Evolutionary conservation across 2,329 filamentous ascomycete genomes (phyloP).

Genomic region (Cercospora sesami): DNA sequence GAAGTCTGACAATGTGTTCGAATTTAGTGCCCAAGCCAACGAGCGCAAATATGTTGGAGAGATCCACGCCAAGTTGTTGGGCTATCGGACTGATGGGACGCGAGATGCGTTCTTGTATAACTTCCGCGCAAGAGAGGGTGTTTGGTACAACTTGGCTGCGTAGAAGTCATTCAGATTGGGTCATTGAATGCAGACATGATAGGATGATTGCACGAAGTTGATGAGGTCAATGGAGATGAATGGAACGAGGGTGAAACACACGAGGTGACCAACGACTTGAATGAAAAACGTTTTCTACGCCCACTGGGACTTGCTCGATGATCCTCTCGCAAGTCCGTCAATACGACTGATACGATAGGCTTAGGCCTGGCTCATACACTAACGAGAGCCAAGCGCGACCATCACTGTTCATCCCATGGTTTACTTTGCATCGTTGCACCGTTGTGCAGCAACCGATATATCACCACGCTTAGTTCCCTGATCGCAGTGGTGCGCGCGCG

Average conservation of each 20-base stretch:
- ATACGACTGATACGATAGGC: not conserved
- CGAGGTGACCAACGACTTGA: too few relatives aligned
- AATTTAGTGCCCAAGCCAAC: slow-evolving; percentile 59
- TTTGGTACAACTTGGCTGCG: slow-evolving; percentile 75
- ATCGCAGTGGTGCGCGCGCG: too few relatives aligned
- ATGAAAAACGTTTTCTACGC: not conserved
- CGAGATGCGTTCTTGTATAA: slow-evolving; percentile 88
- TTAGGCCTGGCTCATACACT: too few relatives aligned
- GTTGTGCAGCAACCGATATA: not conserved
- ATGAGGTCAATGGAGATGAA: not conserved
- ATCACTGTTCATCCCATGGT: not conserved
- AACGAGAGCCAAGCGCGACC: not conserved
- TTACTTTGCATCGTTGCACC: not conserved
- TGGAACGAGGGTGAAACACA: too few relatives aligned
- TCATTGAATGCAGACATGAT: not conserved
- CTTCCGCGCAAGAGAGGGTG: slow-evolving; percentile 77
- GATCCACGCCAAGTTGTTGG: slow-evolving; percentile 71
- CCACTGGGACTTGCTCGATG: too few relatives aligned
- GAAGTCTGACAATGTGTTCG: not conserved
- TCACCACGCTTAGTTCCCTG: too few relatives aligned
- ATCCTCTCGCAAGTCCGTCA: not conserved
- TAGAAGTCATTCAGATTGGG: not conserved
- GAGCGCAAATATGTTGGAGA: slow-evolving; percentile 83
- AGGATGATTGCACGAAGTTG: not conserved
- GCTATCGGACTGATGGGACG: slow-evolving; percentile 60